These are phyloP conservation scores for Solanum clarkiae DNA, from an alignment of 257 asterid genomes.

Conservation along the genomic window DNA sequence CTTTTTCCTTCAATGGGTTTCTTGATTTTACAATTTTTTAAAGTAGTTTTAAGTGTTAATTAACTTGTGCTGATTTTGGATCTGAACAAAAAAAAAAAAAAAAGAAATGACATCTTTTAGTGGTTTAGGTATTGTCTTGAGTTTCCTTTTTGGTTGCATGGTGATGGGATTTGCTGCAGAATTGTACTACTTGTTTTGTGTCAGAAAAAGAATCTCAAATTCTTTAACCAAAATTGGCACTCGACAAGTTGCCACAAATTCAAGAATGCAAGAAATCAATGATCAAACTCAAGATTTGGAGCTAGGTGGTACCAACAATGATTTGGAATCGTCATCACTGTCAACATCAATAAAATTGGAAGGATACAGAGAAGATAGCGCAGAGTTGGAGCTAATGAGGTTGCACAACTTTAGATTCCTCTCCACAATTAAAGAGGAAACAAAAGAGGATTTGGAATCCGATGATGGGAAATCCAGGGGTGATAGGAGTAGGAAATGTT, in stretches of 20 bases:
- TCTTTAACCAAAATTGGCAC: slow-evolving; percentile 3
- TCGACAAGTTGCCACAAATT: neutral
- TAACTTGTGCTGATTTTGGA: neutral
- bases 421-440: slow-evolving; percentile 64
- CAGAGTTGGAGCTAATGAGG: slow-evolving; percentile 13
- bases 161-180: slow-evolving; percentile 44
- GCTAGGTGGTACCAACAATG: neutral
- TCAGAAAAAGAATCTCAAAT: slow-evolving; percentile 27
- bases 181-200: slow-evolving; percentile 55
- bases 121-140: slow-evolving; percentile 43
- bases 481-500: slow-evolving; percentile 23
- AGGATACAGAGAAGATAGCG: slow-evolving; percentile 13
- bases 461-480: slow-evolving; percentile 31
- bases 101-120: slow-evolving; percentile 37
- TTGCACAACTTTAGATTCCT: slow-evolving; percentile 38
- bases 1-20: neutral
- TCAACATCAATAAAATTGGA: slow-evolving; percentile 5
- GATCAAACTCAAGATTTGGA: neutral
- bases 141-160: slow-evolving; percentile 57
- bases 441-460: slow-evolving; percentile 65
- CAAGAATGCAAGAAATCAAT: neutral
- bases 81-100: neutral
- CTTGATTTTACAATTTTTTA: neutral
- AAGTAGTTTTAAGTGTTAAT: neutral
- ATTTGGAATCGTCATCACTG: neutral